Evolutionary conservation across 2,329 filamentous ascomycete genomes (phyloP), one percentile per base, ranked within the genome.

Genomic region (Grosmannia penicillata): DNA sequence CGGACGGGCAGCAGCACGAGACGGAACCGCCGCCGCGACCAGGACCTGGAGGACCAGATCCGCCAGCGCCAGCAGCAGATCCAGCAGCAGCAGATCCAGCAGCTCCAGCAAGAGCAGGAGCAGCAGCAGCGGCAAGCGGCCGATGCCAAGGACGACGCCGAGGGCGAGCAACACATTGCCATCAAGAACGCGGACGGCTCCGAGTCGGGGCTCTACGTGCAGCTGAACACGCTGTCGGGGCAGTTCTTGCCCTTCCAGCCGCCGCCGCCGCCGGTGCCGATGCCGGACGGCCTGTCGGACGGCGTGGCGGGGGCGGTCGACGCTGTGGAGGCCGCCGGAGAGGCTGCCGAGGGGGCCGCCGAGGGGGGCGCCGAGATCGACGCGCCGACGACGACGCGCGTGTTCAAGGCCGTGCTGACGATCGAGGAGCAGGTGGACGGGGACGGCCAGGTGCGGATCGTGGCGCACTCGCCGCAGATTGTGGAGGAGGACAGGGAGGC

Each of bases 211-310:
- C 57, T 82, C 45, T 73, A 74, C 48, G 62, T 82, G 42, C 76
- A 80, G 50, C 67, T 81, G 39, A 74, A 82, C 55, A 62, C 78
- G 51, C 72, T 82, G 59, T 70, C 75, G 15, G 76, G 73, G 49
- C 71, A 75, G 44, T 82, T 89, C 51, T 62, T 78, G 33, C 87
- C 87, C 7, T 96, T 93, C 63, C 72, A 77, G 39, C 81, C 84
- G 18, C 91, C 89, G n/a, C 83, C 87, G 17, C 63, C 78, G 31
- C 91, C 89, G 1, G 62, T 75, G 43, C 72, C 82, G 56, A 19
- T 31, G 33, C 51, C 56, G 26, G 33, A 55, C 13, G 42, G 37
- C 8, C 49, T 49, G 19, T 46, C 51, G 14, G 43, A 39, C 14
- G 47, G 45, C 32, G 48, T 53, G 36, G 52, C 56, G 34, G 50